Base-by-base conservation (phyloP, 768 basidiomycete genomes). In the Rhizopogon rudus region DNA sequence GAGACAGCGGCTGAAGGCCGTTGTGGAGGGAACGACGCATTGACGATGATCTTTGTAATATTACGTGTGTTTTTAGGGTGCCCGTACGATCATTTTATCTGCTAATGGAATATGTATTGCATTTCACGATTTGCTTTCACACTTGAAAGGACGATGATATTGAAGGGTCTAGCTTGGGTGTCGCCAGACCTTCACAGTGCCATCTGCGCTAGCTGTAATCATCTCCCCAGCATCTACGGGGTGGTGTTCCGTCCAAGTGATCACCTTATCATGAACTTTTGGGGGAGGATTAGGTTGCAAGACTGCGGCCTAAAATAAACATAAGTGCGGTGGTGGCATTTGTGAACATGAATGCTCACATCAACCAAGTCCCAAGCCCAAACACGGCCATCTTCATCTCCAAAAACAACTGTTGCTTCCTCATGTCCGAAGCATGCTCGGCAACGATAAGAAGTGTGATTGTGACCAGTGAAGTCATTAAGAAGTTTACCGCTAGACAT, bases 361-460 rank as follows among this genome's bases (percentile, higher is more conserved):
- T 92, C 89, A 20, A 98, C 81, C 56, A 98, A 74, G 62, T 96
- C 92, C 95, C 95, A 99, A 41, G 83, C 83, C 92, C 93, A 97
- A 3, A 99, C 74, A 57, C 71, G 74, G 0, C 97, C 97, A 7
- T 86, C 80, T 70, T 98, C 97, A 66, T 98, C 97, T 8, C 97
- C 97, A 57, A 83, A 86, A 5, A 96, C 67, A 14, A 98, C 84
- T 25, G 69, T 82, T 7, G 86, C 88, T 71, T 98, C 97, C 3
- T 78, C 87, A 58, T 88, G 81, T 10, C 89, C 89, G 63, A 96
- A 96, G 61, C 84, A 87, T 25, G 87, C 86, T 29, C 88, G 84
- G 64, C 82, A 87, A 22, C 91, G 82, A 68, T 95, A 96, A 16
- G 84, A 79, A 37, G 77, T 72, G 61, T 91, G 89, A 7, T 71